Conservation (phyloP, 2,329 filamentous ascomycete species). For the Xylariaceae sp. region DNA sequence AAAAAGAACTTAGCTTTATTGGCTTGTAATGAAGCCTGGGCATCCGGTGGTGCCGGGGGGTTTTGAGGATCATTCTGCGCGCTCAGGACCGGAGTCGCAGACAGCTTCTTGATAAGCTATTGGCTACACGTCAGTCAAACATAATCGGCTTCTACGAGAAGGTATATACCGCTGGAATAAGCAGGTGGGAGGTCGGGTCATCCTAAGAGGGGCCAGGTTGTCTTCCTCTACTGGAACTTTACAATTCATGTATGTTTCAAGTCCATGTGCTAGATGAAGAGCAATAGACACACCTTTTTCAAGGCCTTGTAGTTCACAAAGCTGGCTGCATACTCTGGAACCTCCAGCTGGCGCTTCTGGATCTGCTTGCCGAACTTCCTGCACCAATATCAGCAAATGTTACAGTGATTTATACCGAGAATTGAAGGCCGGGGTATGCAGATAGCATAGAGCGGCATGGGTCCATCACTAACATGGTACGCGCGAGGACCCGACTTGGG, state of each 20-base stretch:
- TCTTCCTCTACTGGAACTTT: background rate
- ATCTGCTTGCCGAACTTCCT: constrained; percentile 99
- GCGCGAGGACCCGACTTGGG: constrained; percentile 20
- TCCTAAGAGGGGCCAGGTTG: constrained; percentile 8
- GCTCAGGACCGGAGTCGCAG: constrained; percentile 78
- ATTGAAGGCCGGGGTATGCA: too few species aligned
- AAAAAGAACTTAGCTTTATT: constrained; percentile 99
- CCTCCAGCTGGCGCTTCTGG: constrained; percentile 97
- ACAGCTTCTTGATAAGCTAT: constrained; percentile 97
- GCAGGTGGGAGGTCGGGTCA: constrained; percentile 1
- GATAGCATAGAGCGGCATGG: background rate
- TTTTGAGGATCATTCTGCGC: constrained; percentile 64
- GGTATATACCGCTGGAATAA: background rate
- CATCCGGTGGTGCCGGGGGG: constrained; percentile 53
- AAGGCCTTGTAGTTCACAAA: constrained; percentile 99
- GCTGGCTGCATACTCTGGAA: constrained; percentile 97
- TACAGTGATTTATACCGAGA: background rate
- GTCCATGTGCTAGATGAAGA: background rate
- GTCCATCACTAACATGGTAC: constrained; percentile 31
- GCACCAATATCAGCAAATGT: constrained; percentile 20
- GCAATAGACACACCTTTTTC: constrained; percentile 73
- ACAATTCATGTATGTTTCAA: background rate
- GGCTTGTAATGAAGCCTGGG: constrained; percentile 86
- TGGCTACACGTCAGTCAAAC: constrained; percentile 28
- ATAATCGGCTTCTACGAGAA: constrained; percentile 1